Evolutionary conservation across 768 basidiomycete species (phyloP), one percentile per base, ranked within the genome.

Genomic region (Paxillus involutus): DNA sequence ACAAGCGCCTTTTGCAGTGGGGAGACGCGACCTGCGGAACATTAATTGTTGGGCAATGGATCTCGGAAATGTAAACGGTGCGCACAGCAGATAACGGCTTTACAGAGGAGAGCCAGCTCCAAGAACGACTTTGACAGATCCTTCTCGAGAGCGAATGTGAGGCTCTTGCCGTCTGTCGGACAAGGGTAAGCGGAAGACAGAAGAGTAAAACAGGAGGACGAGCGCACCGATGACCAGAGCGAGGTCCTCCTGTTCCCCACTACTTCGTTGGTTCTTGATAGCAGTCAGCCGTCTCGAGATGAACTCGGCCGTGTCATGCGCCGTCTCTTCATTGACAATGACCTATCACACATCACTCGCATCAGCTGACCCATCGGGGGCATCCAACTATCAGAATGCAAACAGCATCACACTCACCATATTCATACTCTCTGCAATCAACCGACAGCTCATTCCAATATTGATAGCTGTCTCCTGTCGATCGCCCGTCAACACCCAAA

Each of bases 401-500:
- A 12, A 35, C 35, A 35, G 35, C 13, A 35, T 35, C 35, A 35
- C 35, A 57, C 35, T 32, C 59, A 94, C 96, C 77, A 99, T 62
- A 68, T 98, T 98, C 97, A 98, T 99, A 9, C 92, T 94, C 73
- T 99, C 97, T 6, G 94, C 93, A 47, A 99, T 98, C 63, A 99
- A 72, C 58, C 94, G 83, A 75, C 97, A 98, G 2, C 94, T 96
- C 81, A 98, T 87, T 49, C 97, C 97, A 59, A 99, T 98, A 64
- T 99, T 99, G 72, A 99, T 98, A 14, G 97, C 97, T 1, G 97
- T 99, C 72, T 99, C 97, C 74, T 99, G 97, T 59, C 97, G 78
- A 70, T 99, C 97, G 1, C 97, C 97, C 2, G 97, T 99, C 47
- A 99, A 75, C 8, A 99, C 95, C 97, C 97, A 99, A 16, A 99